Evolutionary conservation across 164 flowering plant species (phyloP).

Genomic region (Piper betle): DNA sequence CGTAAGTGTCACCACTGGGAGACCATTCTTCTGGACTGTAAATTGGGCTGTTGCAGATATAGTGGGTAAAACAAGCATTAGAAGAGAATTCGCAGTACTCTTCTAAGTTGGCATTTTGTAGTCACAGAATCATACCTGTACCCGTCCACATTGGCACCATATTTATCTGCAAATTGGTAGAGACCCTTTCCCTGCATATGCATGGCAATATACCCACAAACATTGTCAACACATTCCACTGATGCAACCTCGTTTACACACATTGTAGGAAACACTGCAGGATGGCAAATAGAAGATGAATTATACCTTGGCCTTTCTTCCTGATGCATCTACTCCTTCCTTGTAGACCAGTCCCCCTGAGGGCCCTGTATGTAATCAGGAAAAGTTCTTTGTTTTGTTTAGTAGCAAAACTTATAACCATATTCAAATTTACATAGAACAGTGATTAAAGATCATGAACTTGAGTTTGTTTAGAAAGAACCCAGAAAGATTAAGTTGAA

Average conservation of each 20-base stretch:
- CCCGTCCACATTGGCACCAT: conserved; percentile 96
- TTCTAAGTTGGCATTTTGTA: too few species aligned
- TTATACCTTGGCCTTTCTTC: conserved; percentile 56
- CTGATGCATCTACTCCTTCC: conserved; percentile 77
- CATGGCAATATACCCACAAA: neutral
- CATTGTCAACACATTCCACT: too few species aligned
- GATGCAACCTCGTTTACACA: neutral
- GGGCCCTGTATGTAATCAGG: conserved; percentile 25
- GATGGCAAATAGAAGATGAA: neutral
- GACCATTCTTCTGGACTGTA: conserved; percentile 70
- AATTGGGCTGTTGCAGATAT: conserved; percentile 63
- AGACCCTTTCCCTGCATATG: conserved; percentile 87
- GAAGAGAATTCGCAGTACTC: too few species aligned
- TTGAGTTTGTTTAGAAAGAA: too few species aligned
- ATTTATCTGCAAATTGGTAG: conserved; percentile 83
- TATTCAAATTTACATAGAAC: neutral
- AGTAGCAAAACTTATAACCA: neutral
- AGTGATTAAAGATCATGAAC: neutral
- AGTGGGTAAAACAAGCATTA: neutral
- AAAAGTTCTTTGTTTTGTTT: neutral
- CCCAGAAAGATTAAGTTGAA: too few species aligned
- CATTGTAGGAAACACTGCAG: neutral
- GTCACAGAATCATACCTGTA: conserved; percentile 94
- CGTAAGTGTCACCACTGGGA: conserved; percentile 71
- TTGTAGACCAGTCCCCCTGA: conserved; percentile 66